phyloP scores from a whole-genome alignment of 495 filamentous ascomycete genomes.

The Geopyxis carbonaria region DNA sequence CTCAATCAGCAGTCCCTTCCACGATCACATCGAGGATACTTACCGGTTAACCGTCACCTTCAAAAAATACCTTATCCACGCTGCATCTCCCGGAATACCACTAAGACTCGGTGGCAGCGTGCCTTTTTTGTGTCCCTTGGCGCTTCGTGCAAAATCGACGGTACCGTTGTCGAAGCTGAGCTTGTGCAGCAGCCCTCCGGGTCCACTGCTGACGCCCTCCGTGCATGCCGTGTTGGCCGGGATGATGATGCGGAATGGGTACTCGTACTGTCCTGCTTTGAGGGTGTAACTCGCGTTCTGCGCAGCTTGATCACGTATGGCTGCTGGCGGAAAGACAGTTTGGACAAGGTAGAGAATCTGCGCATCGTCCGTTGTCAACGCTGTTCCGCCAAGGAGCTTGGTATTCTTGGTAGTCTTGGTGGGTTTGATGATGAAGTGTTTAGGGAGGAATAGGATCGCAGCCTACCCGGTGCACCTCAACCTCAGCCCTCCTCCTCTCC shows the following conservation, averaged over 20 bases:
- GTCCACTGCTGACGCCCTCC: slow-evolving; percentile 5
- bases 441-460: background rate
- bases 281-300: slow-evolving; percentile 42
- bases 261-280: slow-evolving; percentile 62
- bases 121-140: slow-evolving; percentile 54
- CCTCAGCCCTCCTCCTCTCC: slow-evolving; percentile 37
- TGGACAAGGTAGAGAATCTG: slow-evolving; percentile 51
- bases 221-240: slow-evolving; percentile 80
- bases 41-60: slow-evolving; percentile 57
- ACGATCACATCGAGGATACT: background rate
- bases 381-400: too few species aligned
- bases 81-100: slow-evolving; percentile 55
- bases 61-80: slow-evolving; percentile 81
- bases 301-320: slow-evolving; percentile 32
- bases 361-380: background rate
- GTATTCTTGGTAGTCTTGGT: too few species aligned
- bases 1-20: too few species aligned
- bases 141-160: slow-evolving; percentile 31
- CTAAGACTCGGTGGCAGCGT: slow-evolving; percentile 77
- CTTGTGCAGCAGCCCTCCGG: slow-evolving; percentile 14
- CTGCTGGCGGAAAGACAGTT: slow-evolving; percentile 44
- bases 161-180: slow-evolving; percentile 22
- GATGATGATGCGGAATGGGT: slow-evolving; percentile 82
- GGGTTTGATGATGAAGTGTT: slow-evolving; percentile 1
- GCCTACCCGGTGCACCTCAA: slow-evolving; percentile 66